Percentiles rank a stretch among this genome's conserved stretches.
These are phyloP conservation scores for Xylariales sp. DNA, from an alignment of 2,329 filamentous ascomycete species.

Conservation along the genomic window DNA sequence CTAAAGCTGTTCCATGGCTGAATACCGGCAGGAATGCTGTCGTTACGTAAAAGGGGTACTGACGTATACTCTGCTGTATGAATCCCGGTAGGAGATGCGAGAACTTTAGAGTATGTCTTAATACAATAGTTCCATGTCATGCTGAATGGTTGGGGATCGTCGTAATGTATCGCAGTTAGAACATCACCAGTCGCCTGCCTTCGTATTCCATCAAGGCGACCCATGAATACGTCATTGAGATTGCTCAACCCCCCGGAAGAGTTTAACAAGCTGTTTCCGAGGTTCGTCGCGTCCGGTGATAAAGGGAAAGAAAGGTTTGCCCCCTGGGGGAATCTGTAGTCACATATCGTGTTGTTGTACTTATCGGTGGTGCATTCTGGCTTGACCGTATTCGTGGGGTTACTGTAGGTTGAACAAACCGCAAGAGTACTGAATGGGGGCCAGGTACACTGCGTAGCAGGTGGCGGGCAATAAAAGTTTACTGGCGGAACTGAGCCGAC, in stretches of 20 bases:
- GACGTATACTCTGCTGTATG: neutral
- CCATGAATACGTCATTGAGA: neutral
- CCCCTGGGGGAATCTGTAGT: conserved; percentile 27
- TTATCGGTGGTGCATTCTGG: neutral
- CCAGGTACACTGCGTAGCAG: conserved; percentile 37
- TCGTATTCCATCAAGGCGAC: neutral
- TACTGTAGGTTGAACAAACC: conserved; percentile 32
- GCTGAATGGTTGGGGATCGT: neutral
- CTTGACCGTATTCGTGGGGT: conserved; percentile 29
- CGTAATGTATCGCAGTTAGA: too few relatives aligned
- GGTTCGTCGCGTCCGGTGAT: too few relatives aligned
- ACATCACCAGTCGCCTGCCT: neutral
- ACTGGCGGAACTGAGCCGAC: conserved; percentile 19
- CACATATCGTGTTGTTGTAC: neutral
- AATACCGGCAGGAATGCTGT: too few relatives aligned
- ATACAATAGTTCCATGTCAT: neutral
- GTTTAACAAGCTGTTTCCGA: too few relatives aligned
- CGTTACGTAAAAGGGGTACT: neutral
- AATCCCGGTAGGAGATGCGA: neutral
- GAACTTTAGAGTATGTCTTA: neutral
- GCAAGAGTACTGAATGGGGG: conserved; percentile 36
- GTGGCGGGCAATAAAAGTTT: conserved; percentile 31
- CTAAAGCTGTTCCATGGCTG: too few relatives aligned
- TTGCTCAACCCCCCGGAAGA: too few relatives aligned
- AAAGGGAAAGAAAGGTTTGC: too few relatives aligned